These are phyloP conservation scores for Pseudogymnoascus sp. DNA, from an alignment of 2,329 filamentous ascomycete genomes.

Conservation along the genomic window DNA sequence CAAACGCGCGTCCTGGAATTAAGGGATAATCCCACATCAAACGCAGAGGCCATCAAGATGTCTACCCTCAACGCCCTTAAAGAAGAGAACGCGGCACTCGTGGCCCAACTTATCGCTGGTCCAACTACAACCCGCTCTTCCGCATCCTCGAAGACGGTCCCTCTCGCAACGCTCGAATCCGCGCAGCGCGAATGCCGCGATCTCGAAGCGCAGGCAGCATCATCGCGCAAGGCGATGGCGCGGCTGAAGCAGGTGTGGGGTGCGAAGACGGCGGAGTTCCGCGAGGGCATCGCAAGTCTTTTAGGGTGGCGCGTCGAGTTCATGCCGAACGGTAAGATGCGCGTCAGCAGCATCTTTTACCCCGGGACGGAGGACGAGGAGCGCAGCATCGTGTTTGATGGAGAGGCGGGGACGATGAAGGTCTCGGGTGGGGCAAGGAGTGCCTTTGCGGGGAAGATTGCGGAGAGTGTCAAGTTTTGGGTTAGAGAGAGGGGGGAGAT, in stretches of 20 bases:
- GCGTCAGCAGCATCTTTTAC: conserved; percentile 78
- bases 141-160: conserved; percentile 51
- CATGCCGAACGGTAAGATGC: conserved; percentile 92
- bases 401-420: conserved; percentile 95
- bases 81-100: conserved; percentile 74
- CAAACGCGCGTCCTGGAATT: conserved; percentile 78
- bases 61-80: conserved; percentile 68
- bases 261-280: conserved; percentile 86
- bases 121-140: conserved; percentile 31
- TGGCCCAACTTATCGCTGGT: conserved; percentile 56
- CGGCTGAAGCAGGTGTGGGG: conserved; percentile 90
- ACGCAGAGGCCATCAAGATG: conserved; percentile 75
- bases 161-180: conserved; percentile 65
- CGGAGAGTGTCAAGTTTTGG: conserved; percentile 87
- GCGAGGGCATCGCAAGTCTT: conserved; percentile 84
- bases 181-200: conserved; percentile 67
- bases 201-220: conserved; percentile 57
- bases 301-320: conserved; percentile 94
- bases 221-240: conserved; percentile 71
- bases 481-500: conserved; percentile 89
- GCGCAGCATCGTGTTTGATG: conserved; percentile 71
- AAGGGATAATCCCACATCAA: conserved; percentile 83
- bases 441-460: conserved; percentile 76
- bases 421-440: conserved; percentile 83
- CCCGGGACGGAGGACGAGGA: conserved; percentile 56